Evolutionary conservation across 345 rosid genomes (phyloP).

Genomic region (Aquilaria yunnanensis): DNA sequence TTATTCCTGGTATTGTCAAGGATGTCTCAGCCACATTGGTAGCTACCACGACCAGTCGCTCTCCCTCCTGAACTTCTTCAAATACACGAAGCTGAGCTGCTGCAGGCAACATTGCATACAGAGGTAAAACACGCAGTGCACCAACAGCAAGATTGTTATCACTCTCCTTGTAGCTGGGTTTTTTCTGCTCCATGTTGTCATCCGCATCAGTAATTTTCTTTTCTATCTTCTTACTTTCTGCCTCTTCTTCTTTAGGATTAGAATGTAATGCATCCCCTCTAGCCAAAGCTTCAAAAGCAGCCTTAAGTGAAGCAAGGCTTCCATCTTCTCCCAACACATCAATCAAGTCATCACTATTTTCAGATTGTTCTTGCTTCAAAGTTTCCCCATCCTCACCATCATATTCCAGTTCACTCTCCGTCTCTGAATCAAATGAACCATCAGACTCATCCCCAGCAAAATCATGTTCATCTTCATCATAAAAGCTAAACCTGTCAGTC

Average conservation of each 20-base stretch:
- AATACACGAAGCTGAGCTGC: slow-evolving; percentile 78
- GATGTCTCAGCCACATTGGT: slow-evolving; percentile 99
- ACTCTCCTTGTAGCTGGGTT: slow-evolving; percentile 14
- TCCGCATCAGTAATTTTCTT: slow-evolving; percentile 10
- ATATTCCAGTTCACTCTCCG: slow-evolving; percentile 67
- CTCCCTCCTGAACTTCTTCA: slow-evolving; percentile 72
- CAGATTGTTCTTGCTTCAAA: slow-evolving; percentile 18
- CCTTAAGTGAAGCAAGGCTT: slow-evolving; percentile 54
- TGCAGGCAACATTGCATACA: slow-evolving; percentile 89
- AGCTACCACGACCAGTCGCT: slow-evolving; percentile 78
- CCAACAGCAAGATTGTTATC: slow-evolving; percentile 20
- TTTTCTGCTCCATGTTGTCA: slow-evolving; percentile 22
- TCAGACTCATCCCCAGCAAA: slow-evolving; percentile 41
- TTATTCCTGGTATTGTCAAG: slow-evolving; percentile 86
- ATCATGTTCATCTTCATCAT: slow-evolving; percentile 45
- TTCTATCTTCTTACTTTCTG: slow-evolving; percentile 12
- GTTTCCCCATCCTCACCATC: slow-evolving; percentile 25
- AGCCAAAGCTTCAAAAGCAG: slow-evolving; percentile 65
- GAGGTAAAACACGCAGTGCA: slow-evolving; percentile 63
- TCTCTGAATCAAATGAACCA: slow-evolving; percentile 36
- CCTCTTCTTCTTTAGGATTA: slow-evolving; percentile 16
- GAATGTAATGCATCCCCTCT: slow-evolving; percentile 27
- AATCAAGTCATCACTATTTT: slow-evolving; percentile 21
- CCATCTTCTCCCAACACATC: slow-evolving; percentile 32
- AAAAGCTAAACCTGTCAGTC: slow-evolving; percentile 46